phyloP scores from a whole-genome alignment of 495 filamentous ascomycete genomes.

The Aspergillus indologenus region DNA sequence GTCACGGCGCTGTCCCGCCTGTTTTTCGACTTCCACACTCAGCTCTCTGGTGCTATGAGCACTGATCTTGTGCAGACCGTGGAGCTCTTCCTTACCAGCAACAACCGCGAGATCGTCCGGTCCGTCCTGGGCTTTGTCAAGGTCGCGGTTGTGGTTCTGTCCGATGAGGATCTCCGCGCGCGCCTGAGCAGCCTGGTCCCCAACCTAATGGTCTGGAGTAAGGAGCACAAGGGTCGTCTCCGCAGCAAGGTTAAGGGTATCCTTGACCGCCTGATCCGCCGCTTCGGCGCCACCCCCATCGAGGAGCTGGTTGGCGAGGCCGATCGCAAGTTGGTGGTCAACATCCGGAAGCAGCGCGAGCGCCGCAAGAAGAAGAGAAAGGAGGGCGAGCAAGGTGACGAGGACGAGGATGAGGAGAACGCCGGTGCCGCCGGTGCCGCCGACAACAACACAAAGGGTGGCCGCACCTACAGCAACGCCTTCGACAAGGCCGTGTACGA shows the following conservation, averaged over 20 bases:
- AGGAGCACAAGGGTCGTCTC: conserved; percentile 96
- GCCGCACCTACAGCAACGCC: conserved; percentile 68
- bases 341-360: conserved; percentile 92
- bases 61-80: conserved; percentile 84
- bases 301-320: conserved; percentile 70
- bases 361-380: conserved; percentile 81
- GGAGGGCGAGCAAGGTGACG: conserved; percentile 52
- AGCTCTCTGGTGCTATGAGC: conserved; percentile 58
- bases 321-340: conserved; percentile 84
- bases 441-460: conserved; percentile 18
- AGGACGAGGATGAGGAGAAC: conserved; percentile 41
- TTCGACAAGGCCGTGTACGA: conserved; percentile 95
- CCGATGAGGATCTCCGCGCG: conserved; percentile 68
- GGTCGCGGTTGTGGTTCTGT: conserved; percentile 84
- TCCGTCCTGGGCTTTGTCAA: conserved; percentile 94
- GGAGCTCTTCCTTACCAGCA: conserved; percentile 89
- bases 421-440: conserved; percentile 24
- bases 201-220: conserved; percentile 91
- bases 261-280: conserved; percentile 83
- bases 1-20: conserved; percentile 90
- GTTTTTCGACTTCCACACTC: conserved; percentile 76
- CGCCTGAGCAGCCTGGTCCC: conserved; percentile 72
- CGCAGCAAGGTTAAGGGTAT: conserved; percentile 97
- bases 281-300: conserved; percentile 78
- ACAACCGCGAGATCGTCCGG: conserved; percentile 93